Evolutionary conservation across 805 yeast genomes (phyloP), one percentile per base, ranked within the genome.

Genomic region (Wickerhamomyces chaumierensis): DNA sequence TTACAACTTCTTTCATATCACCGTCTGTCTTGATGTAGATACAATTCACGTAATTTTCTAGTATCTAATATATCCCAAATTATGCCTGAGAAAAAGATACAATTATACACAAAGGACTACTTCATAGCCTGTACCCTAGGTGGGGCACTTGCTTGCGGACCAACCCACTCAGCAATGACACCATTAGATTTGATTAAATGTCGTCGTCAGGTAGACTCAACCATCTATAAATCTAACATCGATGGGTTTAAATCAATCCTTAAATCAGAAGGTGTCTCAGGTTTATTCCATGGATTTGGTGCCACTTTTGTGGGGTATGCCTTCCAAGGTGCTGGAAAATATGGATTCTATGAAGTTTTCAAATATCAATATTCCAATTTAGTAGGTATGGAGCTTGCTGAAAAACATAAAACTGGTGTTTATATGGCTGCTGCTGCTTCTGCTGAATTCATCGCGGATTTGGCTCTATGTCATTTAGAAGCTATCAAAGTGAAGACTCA

Each of bases 311-410:
- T 88, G 43, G 97, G 97, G 18, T 90, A 92, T 63, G 81, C 96
- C 7, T 66, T 88, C 53, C 98, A 90, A 65, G 97, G 98, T 53
- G 95, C 95, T 36, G 95, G 96, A 52, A 90, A 90, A 63, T 90
- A 90, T 62, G 98, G 98, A 23, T 78, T 87, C 58, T 90, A 92
- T 63, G 97, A 90, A 63, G 71, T 67, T 52, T 90, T 90, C 73
- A 90, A 90, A 65, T 76, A 81, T 63, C 68, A 73, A 42, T 90
- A 87, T 61, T 62, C 79, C 39, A 74, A 75, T 52, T 40, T 73
- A 23, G 70, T 80, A 37, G 92, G 95, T 31, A 73, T 71, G 33
- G 77, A 75, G 38, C 41, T 49, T 35, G 81, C 86, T 21, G 58
- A 63, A 36, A 71, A 74, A 40, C 78, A 80, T 65, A 78, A 75